A percentile compares a stretch with the other conserved stretches of the same genome.
These are phyloP conservation scores for Wilcoxina mikolae DNA, from an alignment of 495 filamentous ascomycete species.

Conservation along the genomic window DNA sequence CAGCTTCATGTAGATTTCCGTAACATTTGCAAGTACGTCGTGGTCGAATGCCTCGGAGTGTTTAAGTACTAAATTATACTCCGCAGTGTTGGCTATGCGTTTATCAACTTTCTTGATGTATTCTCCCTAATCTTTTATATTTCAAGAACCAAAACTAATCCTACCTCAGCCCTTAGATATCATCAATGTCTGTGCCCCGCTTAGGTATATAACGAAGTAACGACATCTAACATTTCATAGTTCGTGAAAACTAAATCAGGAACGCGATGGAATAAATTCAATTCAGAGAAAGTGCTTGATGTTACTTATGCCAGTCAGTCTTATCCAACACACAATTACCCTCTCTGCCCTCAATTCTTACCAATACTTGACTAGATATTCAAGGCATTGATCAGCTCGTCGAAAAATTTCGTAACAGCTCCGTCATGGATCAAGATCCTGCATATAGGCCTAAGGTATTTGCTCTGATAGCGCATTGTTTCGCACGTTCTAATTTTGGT, in stretches of 20 bases:
- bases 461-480: not conserved
- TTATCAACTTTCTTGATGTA: conserved; percentile 85
- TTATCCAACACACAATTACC: not conserved
- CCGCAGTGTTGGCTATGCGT: conserved; percentile 84
- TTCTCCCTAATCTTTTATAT: conserved; percentile 26
- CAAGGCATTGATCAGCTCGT: conserved; percentile 83
- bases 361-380: conserved; percentile 39
- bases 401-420: conserved; percentile 90
- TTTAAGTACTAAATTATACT: conserved; percentile 5
- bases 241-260: conserved; percentile 60
- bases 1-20: conserved; percentile 48
- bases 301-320: conserved; percentile 83
- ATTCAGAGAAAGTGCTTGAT: conserved; percentile 71
- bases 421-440: conserved; percentile 73
- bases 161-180: conserved; percentile 50
- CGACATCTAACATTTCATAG: conserved; percentile 36
- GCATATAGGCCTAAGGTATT: conserved; percentile 72
- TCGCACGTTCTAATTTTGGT: not conserved
- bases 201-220: not conserved
- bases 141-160: conserved; percentile 25
- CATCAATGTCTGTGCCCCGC: conserved; percentile 42
- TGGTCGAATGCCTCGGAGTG: not conserved
- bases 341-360: not conserved
- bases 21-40: conserved; percentile 68
- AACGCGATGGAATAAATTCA: conserved; percentile 67